Evolutionary conservation across 306 rosid genomes (phyloP), one percentile per base, ranked within the genome.

Genomic region (Citrullus mucosospermus): DNA sequence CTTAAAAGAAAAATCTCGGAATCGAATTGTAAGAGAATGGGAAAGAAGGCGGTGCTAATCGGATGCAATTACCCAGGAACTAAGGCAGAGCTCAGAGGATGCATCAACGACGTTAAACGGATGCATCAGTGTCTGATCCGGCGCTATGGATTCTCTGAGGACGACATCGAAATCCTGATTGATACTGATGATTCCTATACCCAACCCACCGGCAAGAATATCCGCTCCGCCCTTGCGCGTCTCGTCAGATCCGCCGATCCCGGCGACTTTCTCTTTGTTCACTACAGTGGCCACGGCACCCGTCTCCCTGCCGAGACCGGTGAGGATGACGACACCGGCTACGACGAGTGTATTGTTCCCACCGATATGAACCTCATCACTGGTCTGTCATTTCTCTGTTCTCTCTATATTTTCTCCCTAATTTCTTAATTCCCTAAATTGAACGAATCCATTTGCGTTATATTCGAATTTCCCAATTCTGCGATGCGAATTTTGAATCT

Each of bases 241-340:
- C 87, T 96, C 34, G 43, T 96, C 66, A 78, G 89, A 80, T 89
- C 93, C 6, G 88, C 93, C 6, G 67, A 80, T 18, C 66, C 86
- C 0, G 97, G 94, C 0, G 99, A 96, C 3, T 20, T 85, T 6
- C 83, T 96, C 38, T 92, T 96, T 15, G 89, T 92, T 14, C 99
- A 91, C 59, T 96, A 90, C 75, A 91, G 93, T 8, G 97, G 98
- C n/a, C 97, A 91, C 44, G 97, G 96, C 46, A 89, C 96, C 0
- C 97, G 96, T 68, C 97, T 93, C 9, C 97, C 97, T 0, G 92
- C 99, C 1, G 99, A 96, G 91, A 92, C 96, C 9, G 99, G 98
- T 14, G 91, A 93, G 32, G 90, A 89, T 0, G 99, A 96, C 7
- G 98, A 89, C 43, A 91, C 98, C 0, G 96, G 97, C 63, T 96